Evolutionary conservation across 2,329 filamentous ascomycete species (phyloP), one percentile per base, ranked within the genome.

Genomic region (Cladorrhinum sp.): DNA sequence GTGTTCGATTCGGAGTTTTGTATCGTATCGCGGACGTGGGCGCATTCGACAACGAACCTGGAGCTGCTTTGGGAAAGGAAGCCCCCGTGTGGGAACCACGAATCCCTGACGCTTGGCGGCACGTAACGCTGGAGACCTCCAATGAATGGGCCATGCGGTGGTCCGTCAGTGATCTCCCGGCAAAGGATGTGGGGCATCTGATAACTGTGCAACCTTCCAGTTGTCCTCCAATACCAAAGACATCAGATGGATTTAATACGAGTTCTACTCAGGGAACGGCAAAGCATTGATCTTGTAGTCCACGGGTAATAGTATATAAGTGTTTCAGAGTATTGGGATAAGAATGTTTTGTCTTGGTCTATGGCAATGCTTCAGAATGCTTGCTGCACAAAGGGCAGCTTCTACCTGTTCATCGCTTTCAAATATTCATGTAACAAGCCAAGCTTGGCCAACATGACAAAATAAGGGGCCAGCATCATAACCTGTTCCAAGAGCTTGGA

Each of bases 81-180:
- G 48, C 46, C 54, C 18, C 54, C 18, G 54, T 18, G 54, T 18
- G n/a, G 39, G 54, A 28, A 39, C 24, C 23, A 57, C 36, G 36
- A 28, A 49, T 48, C 54, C 54, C 39, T 57, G 54, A 57, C 21
- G 54, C 54, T 56, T 57, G 54, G 54, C 39, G 54, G 33, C 49
- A 49, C 39, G 24, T 49, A 57, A 14, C 26, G 39, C 54, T 48
- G 39, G 23, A 30, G 39, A 20, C 24, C 39, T 16, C 54, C 39
- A 48, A 49, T 46, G 23, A 28, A 18, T 42, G 20, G 20, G 4
- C 18, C 33, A 55, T 21, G 30, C 42, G 12, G 5, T 39, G 5
- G 18, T 5, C 33, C 52, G 30, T 39, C 33, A 24, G 53, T 39
- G 53, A 55, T 55, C 30, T 55, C 33, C 53, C 53, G 33, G 53